Percentiles rank a stretch among this genome's conserved stretches.
phyloP scores from a whole-genome alignment of 106 monocot genomes.

The Ottelia alismoides region DNA sequence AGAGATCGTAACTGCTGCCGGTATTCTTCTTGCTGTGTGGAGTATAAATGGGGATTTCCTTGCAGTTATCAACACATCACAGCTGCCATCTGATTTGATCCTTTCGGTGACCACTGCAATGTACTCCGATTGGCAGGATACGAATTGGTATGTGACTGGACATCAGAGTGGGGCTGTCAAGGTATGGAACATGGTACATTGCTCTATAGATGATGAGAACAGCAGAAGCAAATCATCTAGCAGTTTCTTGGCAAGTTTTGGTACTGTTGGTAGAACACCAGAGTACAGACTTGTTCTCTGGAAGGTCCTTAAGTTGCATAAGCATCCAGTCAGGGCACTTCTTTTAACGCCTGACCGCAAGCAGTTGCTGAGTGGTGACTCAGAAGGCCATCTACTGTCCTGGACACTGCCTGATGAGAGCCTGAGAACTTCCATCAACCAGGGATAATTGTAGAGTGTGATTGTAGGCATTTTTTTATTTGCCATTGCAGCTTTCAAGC shows the following conservation, averaged over 20 bases:
- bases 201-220: conserved; percentile 15
- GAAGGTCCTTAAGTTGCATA: conserved; percentile 65
- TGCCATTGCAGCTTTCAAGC: not conserved
- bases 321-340: conserved; percentile 75
- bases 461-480: not conserved
- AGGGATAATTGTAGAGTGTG: too few relatives aligned
- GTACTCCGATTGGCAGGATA: conserved; percentile 73
- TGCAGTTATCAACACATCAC: conserved; percentile 72
- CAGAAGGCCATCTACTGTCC: conserved; percentile 45
- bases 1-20: conserved; percentile 68
- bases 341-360: conserved; percentile 53
- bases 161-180: conserved; percentile 90
- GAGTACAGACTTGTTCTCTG: conserved; percentile 57
- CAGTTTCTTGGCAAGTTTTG: conserved; percentile 13
- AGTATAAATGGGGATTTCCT: conserved; percentile 86
- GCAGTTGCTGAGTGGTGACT: conserved; percentile 73
- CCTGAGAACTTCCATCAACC: too few relatives aligned
- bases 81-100: conserved; percentile 75
- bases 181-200: conserved; percentile 82
- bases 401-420: conserved; percentile 81
- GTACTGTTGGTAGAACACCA: conserved; percentile 14
- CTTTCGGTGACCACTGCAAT: conserved; percentile 39
- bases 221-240: conserved; percentile 12
- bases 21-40: conserved; percentile 67
- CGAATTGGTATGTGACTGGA: conserved; percentile 78